Evolutionary conservation across 352 stramenopile genomes (phyloP), one percentile per base, ranked within the genome.

Genomic region (Globisporangium uncinulatum): DNA sequence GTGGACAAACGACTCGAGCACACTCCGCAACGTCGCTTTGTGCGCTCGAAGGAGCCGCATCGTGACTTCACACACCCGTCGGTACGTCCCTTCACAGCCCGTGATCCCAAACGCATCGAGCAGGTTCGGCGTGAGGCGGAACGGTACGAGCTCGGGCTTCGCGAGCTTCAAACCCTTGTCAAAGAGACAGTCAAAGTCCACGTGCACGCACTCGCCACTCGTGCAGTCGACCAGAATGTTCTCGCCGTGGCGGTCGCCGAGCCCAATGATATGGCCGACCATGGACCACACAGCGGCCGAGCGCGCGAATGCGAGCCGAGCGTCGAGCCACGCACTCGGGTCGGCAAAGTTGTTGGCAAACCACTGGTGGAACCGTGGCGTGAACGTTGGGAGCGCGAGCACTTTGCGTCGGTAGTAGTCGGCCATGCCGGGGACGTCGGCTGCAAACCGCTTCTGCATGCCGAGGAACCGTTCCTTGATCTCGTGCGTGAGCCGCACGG

Each of bases 171-270:
- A 77, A 6, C 97, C 97, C 67, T 99, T 99, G 73, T 99, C 97
- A 69, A 99, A 99, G 50, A 99, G 87, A 65, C 98, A 99, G 70
- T 99, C 96, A 77, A 99, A 99, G 71, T 99, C 98, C 50, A 99
- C 97, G 75, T 99, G 98, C 11, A 99, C 96, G 61, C 95, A 98
- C 76, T 99, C 97, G 42, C 97, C 97, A 54, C 81, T 98, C 15
- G 73, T 93, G 51, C 83, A 98, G 70, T 99, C 96, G 39, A 99
- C 95, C 14, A 99, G 71, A 63, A 99, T 99, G 68, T 99, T 99
- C 69, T 99, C 98, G 1, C 96, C 94, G 59, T 99, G 98, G 29
- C 98, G 89, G 80, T 97, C 90, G 8, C 91, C 90, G 1, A 97
- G 77, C 19, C 89, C 90, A 17, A 97, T 80, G 29, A 99, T 95